Percentiles rank a stretch among this genome's conserved stretches.
Conservation (phyloP, 2,329 filamentous ascomycete genomes). For the Sclerotinia subarctica region DNA sequence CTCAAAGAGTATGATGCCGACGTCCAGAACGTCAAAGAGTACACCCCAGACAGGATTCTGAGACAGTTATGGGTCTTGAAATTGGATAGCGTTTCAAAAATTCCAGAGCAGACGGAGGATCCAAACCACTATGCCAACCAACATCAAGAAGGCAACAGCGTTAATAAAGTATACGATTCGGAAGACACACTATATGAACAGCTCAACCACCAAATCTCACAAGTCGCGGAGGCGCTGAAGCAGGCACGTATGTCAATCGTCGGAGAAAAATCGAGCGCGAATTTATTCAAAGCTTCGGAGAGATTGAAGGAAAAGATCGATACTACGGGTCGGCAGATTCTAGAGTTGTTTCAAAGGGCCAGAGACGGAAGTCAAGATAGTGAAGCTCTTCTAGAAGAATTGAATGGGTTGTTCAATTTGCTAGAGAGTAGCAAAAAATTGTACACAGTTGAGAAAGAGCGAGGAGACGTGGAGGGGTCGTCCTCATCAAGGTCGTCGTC, state of each 20-base stretch:
- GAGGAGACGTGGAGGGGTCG: background rate
- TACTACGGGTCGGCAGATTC: constrained; percentile 23
- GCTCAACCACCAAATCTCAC: constrained; percentile 8
- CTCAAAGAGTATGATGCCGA: constrained; percentile 27
- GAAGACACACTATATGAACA: constrained; percentile 8
- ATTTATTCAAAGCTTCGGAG: constrained; percentile 19
- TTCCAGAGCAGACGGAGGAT: constrained; percentile 4
- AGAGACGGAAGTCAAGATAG: constrained; percentile 26
- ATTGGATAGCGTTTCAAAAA: constrained; percentile 17
- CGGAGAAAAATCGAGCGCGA: constrained; percentile 8
- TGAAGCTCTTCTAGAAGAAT: constrained; percentile 27
- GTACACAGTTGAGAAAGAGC: constrained; percentile 14
- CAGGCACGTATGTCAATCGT: constrained; percentile 13
- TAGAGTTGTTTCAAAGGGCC: constrained; percentile 24
- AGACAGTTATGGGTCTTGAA: constrained; percentile 26
- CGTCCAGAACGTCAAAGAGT: constrained; percentile 22
- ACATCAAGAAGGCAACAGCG: constrained; percentile 19
- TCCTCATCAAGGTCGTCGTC: background rate
- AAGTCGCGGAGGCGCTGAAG: constrained; percentile 20
- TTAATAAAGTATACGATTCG: background rate
- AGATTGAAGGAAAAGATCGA: constrained; percentile 27
- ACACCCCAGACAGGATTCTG: constrained; percentile 23
- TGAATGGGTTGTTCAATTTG: constrained; percentile 26
- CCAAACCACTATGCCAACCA: constrained; percentile 6
- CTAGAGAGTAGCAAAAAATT: constrained; percentile 26